Base-by-base conservation (phyloP, 768 basidiomycete species). In the Lactarius vividus region DNA sequence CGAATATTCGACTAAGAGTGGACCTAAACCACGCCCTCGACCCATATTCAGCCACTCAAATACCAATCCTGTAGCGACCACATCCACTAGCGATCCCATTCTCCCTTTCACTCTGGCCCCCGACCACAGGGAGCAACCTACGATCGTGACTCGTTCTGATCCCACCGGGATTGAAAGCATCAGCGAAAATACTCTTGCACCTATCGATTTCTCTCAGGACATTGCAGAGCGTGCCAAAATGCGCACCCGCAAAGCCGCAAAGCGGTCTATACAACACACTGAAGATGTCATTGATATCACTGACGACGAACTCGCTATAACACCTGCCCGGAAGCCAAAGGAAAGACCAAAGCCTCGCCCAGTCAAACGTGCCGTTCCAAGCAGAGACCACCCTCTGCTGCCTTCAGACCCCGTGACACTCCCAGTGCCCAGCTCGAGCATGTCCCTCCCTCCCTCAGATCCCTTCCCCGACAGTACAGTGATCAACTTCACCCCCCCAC, bases 141-240 rank as follows among this genome's bases (percentile, higher is more conserved):
- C 67, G 10, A 37, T 29, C 26, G 31, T 40, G 18, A 28, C 53
- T 42, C 39, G 59, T 65, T 63, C 60, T 23, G 61, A 59, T 37
- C 57, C 62, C 20, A 28, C 33, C 0, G 44, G 29, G 8, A 23
- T 23, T 23, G 33, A 20, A 52, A 31, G 20, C 23, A 8, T 63
- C n/a, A 20, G 20, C 2, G 18, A 31, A 13, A 16, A 5, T 18
- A 11, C 20, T n/a, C n/a, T 20, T 13, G 37, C 13, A 31, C 31
- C 46, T 9, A 52, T 70, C 8, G 63, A 63, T 4, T 74, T 62
- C 61, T 68, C 73, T 2, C 63, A 55, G 16, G 73, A 73, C 54
- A 75, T 77, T 46, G 74, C 76, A 2, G 76, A 77, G 44, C 73
- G 75, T 9, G 72, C 75, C 18, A 77, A 77, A 66, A 60, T 74